A percentile compares a stretch with the other conserved stretches of the same genome.
Evolutionary conservation across 2,329 filamentous ascomycete species (phyloP).

Genomic region (Simplicillium sp.): DNA sequence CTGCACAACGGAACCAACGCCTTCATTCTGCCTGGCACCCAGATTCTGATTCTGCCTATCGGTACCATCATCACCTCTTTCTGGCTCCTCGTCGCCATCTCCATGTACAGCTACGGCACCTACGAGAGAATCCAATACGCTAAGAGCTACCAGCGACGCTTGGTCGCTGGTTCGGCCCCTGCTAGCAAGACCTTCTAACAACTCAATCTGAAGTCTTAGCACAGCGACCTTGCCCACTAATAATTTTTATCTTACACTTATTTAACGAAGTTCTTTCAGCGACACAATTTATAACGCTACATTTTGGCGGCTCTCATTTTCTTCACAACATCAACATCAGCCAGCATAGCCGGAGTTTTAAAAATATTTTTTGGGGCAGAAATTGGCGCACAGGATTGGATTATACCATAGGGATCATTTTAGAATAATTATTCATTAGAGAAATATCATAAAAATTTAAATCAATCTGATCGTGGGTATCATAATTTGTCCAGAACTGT

Average conservation of each 20-base stretch:
- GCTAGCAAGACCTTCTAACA: not conserved
- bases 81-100: conserved; percentile 50
- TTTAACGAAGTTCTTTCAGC: too few relatives aligned
- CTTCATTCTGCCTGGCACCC: conserved; percentile 60
- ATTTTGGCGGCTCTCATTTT: too few relatives aligned
- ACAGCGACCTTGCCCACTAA: not conserved
- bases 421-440: conserved; percentile 1
- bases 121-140: conserved; percentile 57
- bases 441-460: not conserved
- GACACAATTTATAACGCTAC: too few relatives aligned
- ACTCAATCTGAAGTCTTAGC: not conserved
- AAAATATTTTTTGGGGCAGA: too few relatives aligned
- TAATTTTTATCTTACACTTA: too few relatives aligned
- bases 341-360: too few relatives aligned
- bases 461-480: not conserved
- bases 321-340: too few relatives aligned
- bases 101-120: conserved; percentile 54
- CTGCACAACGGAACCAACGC: conserved; percentile 45
- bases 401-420: too few relatives aligned
- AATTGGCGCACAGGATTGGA: too few relatives aligned
- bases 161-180: too few relatives aligned
- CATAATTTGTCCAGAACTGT: not conserved
- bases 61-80: conserved; percentile 56
- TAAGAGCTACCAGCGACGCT: conserved; percentile 45
- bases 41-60: conserved; percentile 59